Evolutionary conservation across 768 basidiomycete species (phyloP).

Genomic region (Mrakia gelida): DNA sequence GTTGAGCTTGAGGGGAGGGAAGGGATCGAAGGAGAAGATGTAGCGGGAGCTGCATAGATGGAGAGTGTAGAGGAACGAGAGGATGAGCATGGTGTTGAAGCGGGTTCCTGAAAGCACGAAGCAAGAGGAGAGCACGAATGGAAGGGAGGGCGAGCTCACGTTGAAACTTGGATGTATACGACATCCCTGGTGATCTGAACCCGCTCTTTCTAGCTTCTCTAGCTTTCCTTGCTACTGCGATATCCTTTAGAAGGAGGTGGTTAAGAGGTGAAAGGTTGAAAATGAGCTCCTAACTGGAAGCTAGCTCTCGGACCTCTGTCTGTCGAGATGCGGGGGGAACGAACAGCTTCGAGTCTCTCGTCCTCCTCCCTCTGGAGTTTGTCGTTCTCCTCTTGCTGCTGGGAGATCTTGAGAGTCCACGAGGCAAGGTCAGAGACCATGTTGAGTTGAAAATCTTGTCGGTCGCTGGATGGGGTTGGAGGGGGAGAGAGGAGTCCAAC

Average conservation of each 20-base stretch:
- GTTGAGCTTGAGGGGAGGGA: background rate
- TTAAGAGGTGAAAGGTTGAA: background rate
- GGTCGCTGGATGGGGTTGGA: background rate
- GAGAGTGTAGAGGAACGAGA: background rate
- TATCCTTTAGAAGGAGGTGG: background rate
- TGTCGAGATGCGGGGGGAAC: background rate
- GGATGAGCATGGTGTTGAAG: background rate
- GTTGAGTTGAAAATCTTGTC: background rate
- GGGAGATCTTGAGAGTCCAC: slow-evolving; percentile 2
- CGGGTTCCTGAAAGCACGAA: background rate
- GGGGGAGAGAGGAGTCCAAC: background rate
- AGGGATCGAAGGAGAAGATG: background rate
- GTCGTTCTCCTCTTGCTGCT: background rate
- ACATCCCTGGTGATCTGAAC: background rate
- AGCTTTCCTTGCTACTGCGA: background rate
- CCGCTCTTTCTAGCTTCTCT: background rate
- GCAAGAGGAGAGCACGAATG: background rate
- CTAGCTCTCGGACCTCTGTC: too few relatives aligned
- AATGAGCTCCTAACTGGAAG: background rate
- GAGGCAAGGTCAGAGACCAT: slow-evolving; percentile 5
- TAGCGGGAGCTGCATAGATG: background rate
- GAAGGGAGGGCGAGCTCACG: slow-evolving; percentile 2
- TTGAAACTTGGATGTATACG: background rate
- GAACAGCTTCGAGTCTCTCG: background rate
- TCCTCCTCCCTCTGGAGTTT: background rate